Evolutionary conservation across 805 yeast genomes (phyloP).

Genomic region (Alloascoidea africana): DNA sequence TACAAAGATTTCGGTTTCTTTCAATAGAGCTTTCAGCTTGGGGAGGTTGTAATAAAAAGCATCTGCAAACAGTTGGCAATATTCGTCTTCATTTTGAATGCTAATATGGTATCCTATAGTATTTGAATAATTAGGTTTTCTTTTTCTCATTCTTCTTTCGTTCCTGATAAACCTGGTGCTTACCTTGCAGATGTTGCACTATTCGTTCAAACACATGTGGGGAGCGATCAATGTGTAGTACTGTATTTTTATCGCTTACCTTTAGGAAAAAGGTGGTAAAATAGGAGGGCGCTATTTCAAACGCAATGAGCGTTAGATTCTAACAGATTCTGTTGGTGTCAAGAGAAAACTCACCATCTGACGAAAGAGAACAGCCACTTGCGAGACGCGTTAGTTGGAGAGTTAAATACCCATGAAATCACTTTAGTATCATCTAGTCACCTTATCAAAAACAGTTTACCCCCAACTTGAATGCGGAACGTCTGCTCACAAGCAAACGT

Average conservation of each 20-base stretch:
- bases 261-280: conserved; percentile 47
- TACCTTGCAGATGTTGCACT: conserved; percentile 59
- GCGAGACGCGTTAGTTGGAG: not conserved
- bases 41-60: conserved; percentile 46
- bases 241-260: conserved; percentile 14
- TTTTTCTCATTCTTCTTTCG: too few species aligned
- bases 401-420: not conserved
- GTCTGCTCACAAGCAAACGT: too few species aligned
- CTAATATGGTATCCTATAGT: conserved; percentile 45
- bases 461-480: conserved; percentile 56
- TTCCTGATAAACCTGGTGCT: too few species aligned
- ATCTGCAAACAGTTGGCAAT: conserved; percentile 41
- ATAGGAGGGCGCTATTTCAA: conserved; percentile 38
- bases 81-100: conserved; percentile 36
- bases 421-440: not conserved
- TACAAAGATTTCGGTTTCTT: conserved; percentile 32
- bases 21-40: conserved; percentile 28
- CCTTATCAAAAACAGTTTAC: conserved; percentile 35
- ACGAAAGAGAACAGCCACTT: conserved; percentile 58
- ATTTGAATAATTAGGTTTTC: too few species aligned
- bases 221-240: conserved; percentile 50
- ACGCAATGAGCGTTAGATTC: not conserved
- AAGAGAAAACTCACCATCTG: conserved; percentile 33
- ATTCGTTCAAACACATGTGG: conserved; percentile 46
- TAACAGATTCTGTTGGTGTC: not conserved